Evolutionary conservation across 371 early-diverging fungal genomes (phyloP).

Genomic region (Mortierella sp.): DNA sequence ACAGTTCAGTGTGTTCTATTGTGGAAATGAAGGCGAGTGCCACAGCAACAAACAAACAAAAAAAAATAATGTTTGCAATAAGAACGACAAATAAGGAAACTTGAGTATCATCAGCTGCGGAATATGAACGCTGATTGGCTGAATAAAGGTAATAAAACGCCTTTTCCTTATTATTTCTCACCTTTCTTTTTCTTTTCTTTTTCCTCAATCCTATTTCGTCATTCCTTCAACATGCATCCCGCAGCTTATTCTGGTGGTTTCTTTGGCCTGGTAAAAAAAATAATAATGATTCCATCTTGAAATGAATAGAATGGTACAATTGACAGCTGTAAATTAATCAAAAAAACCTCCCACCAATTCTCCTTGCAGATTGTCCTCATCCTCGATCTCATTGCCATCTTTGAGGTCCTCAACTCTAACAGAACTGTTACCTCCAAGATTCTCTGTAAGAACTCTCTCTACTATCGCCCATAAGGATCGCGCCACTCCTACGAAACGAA

Average conservation of each 20-base stretch:
- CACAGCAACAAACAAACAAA: too few relatives aligned
- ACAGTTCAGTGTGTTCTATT: too few relatives aligned
- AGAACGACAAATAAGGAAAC: too few relatives aligned
- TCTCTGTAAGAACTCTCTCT: constrained; percentile 29
- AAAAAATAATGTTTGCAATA: too few relatives aligned
- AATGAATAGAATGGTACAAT: too few relatives aligned
- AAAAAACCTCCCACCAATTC: background rate
- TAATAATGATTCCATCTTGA: too few relatives aligned
- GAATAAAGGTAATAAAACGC: background rate
- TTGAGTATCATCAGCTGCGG: background rate
- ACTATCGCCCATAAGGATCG: too few relatives aligned
- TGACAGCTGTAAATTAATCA: background rate
- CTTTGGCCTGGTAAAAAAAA: constrained; percentile 29
- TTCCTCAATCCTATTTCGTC: background rate
- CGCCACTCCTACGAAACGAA: too few relatives aligned
- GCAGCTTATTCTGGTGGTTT: constrained; percentile 38
- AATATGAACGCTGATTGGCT: constrained; percentile 16
- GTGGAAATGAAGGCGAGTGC: too few relatives aligned
- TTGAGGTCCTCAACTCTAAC: constrained; percentile 70
- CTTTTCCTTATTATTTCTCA: background rate
- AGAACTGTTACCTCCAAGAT: constrained; percentile 57
- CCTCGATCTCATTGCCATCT: constrained; percentile 69
- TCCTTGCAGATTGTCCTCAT: constrained; percentile 59
- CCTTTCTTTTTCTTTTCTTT: background rate
- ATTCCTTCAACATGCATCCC: constrained; percentile 25